Percentiles rank a stretch among this genome's conserved stretches.
Conservation (phyloP, 352 stramenopile species). For the Poterioochromonas sp. region DNA sequence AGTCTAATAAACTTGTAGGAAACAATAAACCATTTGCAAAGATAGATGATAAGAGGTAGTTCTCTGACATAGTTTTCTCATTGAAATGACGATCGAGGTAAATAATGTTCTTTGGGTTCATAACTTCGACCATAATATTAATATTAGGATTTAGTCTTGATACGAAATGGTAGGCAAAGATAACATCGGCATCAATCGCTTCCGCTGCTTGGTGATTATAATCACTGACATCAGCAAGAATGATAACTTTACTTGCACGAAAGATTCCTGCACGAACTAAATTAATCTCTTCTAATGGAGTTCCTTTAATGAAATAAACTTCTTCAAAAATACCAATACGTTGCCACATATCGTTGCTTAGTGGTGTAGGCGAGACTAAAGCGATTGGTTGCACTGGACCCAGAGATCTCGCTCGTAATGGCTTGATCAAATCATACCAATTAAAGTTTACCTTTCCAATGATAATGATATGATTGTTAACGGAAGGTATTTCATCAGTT, state of each 20-base stretch:
- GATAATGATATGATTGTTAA: conserved; percentile 26
- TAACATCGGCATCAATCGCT: not conserved
- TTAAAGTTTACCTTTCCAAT: conserved; percentile 14
- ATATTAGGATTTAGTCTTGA: not conserved
- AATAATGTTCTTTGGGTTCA: not conserved
- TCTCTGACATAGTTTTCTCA: not conserved
- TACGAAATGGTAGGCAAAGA: not conserved
- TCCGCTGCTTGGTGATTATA: no score
- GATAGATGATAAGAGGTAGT: not conserved
- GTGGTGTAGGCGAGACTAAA: not conserved
- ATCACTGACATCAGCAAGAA: conserved; percentile 8
- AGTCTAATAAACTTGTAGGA: not conserved
- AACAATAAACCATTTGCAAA: not conserved
- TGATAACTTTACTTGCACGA: not conserved
- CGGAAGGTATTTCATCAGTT: not conserved
- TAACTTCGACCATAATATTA: not conserved
- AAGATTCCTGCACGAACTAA: conserved; percentile 29
- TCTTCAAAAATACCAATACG: conserved; percentile 29
- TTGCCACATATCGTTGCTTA: conserved; percentile 14
- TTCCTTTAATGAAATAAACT: not conserved
- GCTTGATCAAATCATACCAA: conserved; percentile 27
- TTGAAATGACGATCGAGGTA: not conserved
- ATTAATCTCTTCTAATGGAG: conserved; percentile 20
- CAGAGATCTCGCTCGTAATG: conserved; percentile 27
- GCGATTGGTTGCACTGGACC: not conserved